These are phyloP conservation scores for Pythium vanterpoolii DNA, from an alignment of 352 stramenopile species.

Conservation along the genomic window DNA sequence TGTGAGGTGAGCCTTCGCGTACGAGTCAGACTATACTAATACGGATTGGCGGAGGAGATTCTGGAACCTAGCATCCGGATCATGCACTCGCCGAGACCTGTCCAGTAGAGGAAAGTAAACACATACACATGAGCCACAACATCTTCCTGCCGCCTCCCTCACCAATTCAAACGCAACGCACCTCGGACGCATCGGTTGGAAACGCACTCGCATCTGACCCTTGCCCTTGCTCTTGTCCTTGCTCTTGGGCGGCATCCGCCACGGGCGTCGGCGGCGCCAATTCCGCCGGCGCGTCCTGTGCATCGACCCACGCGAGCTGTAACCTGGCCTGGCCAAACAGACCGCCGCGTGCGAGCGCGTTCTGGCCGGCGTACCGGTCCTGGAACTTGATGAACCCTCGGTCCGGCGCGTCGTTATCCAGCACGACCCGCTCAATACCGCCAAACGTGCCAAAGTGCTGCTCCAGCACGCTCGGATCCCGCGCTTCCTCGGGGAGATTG, in stretches of 20 bases:
- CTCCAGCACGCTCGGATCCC: conserved; percentile 69
- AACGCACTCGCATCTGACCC: not conserved
- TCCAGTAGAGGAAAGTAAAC: too few relatives aligned
- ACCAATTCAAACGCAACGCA: conserved; percentile 2
- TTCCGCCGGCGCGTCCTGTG: conserved; percentile 47
- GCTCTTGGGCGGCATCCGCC: not conserved
- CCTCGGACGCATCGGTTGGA: conserved; percentile 20
- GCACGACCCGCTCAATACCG: conserved; percentile 68
- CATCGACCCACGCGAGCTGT: conserved; percentile 62
- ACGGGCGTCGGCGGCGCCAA: conserved; percentile 26
- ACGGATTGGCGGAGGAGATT: too few relatives aligned
- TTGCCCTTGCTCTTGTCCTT: not conserved
- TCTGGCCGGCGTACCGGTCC: conserved; percentile 71
- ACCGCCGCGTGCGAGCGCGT: conserved; percentile 55
- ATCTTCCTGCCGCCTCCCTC: not conserved
- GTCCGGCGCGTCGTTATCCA: conserved; percentile 40
- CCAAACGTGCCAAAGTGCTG: conserved; percentile 88
- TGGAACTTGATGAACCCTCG: conserved; percentile 83
- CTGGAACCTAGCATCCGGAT: too few relatives aligned
- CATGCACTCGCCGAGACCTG: conserved; percentile 21
- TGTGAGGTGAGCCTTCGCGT: too few relatives aligned
- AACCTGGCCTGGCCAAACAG: conserved; percentile 56
- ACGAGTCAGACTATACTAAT: too few relatives aligned
- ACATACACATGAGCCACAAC: not conserved
- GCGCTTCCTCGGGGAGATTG: conserved; percentile 71